Evolutionary conservation across 2,329 filamentous ascomycete species (phyloP).

Genomic region (Botryosphaeria agaves): DNA sequence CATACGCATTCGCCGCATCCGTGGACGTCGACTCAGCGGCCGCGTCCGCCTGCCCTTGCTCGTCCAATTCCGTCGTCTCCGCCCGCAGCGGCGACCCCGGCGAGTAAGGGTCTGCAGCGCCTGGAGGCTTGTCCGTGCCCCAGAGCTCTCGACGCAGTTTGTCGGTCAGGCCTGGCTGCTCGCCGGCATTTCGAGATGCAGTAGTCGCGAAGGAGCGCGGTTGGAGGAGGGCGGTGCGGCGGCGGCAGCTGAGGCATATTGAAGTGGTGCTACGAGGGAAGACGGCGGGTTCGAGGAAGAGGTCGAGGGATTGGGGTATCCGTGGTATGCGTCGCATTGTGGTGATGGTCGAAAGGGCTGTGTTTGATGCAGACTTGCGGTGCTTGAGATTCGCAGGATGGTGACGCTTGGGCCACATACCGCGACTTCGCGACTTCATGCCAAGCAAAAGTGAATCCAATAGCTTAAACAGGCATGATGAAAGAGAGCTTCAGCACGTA

Average conservation of each 20-base stretch:
- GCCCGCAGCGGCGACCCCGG: not conserved
- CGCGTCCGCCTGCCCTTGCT: not conserved
- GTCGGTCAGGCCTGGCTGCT: not conserved
- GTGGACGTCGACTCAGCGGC: not conserved
- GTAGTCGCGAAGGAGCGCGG: not conserved
- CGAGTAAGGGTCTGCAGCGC: not conserved
- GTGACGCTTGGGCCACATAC: too few species aligned
- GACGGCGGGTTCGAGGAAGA: not conserved
- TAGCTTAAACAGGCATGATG: too few species aligned
- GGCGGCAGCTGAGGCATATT: not conserved
- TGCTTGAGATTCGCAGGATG: too few species aligned
- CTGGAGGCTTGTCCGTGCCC: not conserved
- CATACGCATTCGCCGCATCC: conserved; percentile 15
- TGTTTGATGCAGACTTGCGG: too few species aligned
- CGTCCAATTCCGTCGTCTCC: not conserved
- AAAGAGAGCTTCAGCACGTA: too few species aligned
- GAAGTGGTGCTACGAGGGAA: not conserved
- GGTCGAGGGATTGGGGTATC: not conserved
- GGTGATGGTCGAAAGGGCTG: too few species aligned
- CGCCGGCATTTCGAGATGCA: not conserved
- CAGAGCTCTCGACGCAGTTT: not conserved
- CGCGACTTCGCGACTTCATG: too few species aligned
- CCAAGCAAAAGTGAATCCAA: too few species aligned
- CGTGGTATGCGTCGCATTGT: conserved; percentile 1
- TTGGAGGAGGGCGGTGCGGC: not conserved